phyloP scores from a whole-genome alignment of 352 stramenopile genomes.

The Phytophthora brassicae region DNA sequence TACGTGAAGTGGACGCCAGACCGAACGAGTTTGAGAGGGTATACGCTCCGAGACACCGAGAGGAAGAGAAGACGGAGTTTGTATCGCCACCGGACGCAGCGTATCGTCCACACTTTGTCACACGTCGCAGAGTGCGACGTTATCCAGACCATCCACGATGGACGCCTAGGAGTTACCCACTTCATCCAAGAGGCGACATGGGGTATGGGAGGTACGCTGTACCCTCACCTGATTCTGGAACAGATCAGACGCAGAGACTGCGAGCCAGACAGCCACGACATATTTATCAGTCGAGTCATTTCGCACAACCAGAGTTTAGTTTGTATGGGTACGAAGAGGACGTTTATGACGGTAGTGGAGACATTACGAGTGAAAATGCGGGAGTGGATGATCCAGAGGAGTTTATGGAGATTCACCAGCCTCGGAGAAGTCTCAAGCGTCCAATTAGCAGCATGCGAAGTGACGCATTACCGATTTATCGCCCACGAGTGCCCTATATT shows the following conservation, averaged over 20 bases:
- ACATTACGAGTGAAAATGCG: constrained; percentile 25
- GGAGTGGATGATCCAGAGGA: background rate
- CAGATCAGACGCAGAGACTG: constrained; percentile 12
- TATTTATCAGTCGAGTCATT: constrained; percentile 23
- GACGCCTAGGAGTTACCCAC: constrained; percentile 15
- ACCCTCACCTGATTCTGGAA: background rate
- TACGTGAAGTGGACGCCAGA: constrained; percentile 6
- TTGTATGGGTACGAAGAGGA: constrained; percentile 14
- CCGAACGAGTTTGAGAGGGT: background rate
- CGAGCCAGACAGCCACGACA: constrained; percentile 2
- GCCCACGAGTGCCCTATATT: constrained; percentile 34
- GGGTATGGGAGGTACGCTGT: constrained; percentile 24
- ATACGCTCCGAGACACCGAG: constrained; percentile 19
- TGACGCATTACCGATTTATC: constrained; percentile 29
- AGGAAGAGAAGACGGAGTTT: constrained; percentile 36
- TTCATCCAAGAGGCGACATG: constrained; percentile 8
- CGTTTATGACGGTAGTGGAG: constrained; percentile 11
- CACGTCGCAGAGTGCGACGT: constrained; percentile 16
- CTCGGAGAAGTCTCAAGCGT: constrained; percentile 28
- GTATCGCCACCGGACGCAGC: constrained; percentile 11
- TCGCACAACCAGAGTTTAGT: constrained; percentile 19
- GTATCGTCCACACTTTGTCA: constrained; percentile 23
- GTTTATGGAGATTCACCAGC: constrained; percentile 19
- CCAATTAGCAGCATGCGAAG: constrained; percentile 24
- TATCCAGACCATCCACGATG: constrained; percentile 26